Evolutionary conservation across 495 filamentous ascomycete genomes (phyloP).

Genomic region (Penicillium chermesinum): DNA sequence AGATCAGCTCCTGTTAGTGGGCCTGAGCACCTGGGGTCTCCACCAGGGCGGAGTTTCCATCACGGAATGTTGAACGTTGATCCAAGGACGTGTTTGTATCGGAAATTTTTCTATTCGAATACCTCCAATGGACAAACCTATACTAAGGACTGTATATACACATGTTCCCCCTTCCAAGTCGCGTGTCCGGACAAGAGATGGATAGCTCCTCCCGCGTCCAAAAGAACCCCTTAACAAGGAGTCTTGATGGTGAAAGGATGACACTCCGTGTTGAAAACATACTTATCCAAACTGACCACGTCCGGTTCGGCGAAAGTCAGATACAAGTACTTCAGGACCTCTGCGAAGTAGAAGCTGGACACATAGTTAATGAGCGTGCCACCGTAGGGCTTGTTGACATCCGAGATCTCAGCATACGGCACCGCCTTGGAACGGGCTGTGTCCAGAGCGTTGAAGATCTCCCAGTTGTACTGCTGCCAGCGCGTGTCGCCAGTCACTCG

Average conservation of each 20-base stretch:
- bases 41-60: too few species aligned
- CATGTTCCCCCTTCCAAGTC: too few species aligned
- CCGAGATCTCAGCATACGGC: slow-evolving; percentile 58
- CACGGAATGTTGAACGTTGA: too few species aligned
- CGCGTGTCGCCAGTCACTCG: slow-evolving; percentile 38
- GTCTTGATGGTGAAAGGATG: slow-evolving; percentile 16
- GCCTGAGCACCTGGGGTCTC: too few species aligned
- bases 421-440: slow-evolving; percentile 47
- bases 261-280: slow-evolving; percentile 49
- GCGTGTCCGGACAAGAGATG: too few species aligned
- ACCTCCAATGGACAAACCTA: too few species aligned
- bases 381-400: slow-evolving; percentile 40
- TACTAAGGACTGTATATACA: too few species aligned
- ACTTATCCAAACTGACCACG: slow-evolving; percentile 49
- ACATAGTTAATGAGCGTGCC: slow-evolving; percentile 40
- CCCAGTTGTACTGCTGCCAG: slow-evolving; percentile 41
- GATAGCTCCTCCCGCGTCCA: too few species aligned
- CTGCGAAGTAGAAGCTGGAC: slow-evolving; percentile 43
- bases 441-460: slow-evolving; percentile 50
- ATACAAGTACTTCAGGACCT: slow-evolving; percentile 53
- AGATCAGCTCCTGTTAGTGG: too few species aligned
- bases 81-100: too few species aligned
- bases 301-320: slow-evolving; percentile 44
- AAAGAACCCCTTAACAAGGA: slow-evolving; percentile 1
- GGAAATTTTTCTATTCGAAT: too few species aligned